Conservation (phyloP, 2,329 filamentous ascomycete genomes). For the Alternaria incomplexa region DNA sequence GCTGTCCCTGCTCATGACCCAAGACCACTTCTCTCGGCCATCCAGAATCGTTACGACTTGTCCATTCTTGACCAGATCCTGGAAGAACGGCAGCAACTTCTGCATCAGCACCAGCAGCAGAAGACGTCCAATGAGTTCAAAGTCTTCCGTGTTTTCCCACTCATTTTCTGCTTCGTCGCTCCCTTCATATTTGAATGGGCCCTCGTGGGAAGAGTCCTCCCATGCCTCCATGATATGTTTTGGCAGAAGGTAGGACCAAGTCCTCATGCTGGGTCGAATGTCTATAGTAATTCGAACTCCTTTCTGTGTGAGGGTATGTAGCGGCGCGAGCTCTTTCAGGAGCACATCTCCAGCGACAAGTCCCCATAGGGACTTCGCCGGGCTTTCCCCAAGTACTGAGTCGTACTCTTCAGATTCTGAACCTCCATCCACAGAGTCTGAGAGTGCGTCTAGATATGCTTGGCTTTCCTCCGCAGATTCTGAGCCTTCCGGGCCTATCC, state of each 20-base stretch:
- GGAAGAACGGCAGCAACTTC: neutral
- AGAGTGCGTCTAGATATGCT: neutral
- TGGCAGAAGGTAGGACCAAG: neutral
- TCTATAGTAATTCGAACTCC: neutral
- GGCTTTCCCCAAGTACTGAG: neutral
- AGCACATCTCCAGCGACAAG: neutral
- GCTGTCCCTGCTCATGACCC: neutral
- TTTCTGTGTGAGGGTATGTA: neutral
- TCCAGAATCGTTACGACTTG: neutral
- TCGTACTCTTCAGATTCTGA: neutral
- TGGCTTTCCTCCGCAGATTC: neutral
- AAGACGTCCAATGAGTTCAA: neutral
- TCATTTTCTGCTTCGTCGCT: neutral
- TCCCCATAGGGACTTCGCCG: neutral
- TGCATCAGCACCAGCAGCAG: neutral
- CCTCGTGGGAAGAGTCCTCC: neutral
- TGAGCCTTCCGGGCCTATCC: neutral
- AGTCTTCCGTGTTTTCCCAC: neutral
- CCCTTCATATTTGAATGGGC: neutral
- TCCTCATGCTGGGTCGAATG: neutral
- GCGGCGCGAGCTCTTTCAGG: neutral
- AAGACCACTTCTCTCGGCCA: neutral
- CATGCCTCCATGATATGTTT: neutral
- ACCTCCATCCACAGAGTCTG: neutral
- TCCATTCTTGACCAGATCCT: neutral